Evolutionary conservation across 129 eudicot species (phyloP), one percentile per base, ranked within the genome.

Genomic region (Silybum marianum): DNA sequence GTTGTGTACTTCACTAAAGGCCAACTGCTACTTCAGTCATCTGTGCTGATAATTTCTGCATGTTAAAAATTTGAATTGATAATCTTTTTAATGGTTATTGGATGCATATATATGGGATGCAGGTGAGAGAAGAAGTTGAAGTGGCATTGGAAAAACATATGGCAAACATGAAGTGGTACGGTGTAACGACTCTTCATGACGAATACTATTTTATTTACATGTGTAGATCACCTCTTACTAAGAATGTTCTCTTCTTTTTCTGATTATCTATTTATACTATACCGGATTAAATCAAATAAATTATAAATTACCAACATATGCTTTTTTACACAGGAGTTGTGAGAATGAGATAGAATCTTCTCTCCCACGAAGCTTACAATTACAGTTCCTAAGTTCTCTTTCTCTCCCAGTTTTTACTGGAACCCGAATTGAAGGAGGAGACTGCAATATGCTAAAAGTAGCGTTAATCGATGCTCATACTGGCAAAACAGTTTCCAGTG

Each of bases 91-190:
- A 3, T 72, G 74, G 22, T 66, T 76, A 23, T 76, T 65, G 22
- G 36, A 78, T 84, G 78, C 69, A 21, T 28, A 67, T 86, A 71
- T 79, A 75, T 19, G 28, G 46, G 46, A 7, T 63, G 75, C 91
- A 95, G 99, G 95, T 95, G 39, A 92, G 82, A 81, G 99, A 95
- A 84, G 98, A 95, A 88, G 91, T 95, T 78, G 99, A 95, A 80
- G 74, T 79, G 71, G 97, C 98, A 7, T 79, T 95, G 78, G 81
- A 84, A 48, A 95, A 91, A 84, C 84, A 95, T 62, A 78, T 85
- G 42, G 78, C 84, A 36, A 86, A 81, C 75, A 87, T 88, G 92
- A 89, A 91, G 82, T 60, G 97, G 99, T 95, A 90, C 74, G 89
- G 12, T 46, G 10, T 65, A 28, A 36, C 63, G 30, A 66, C 25